Base-by-base conservation (phyloP, 345 rosid genomes). In the Gossypium mustelinum region DNA sequence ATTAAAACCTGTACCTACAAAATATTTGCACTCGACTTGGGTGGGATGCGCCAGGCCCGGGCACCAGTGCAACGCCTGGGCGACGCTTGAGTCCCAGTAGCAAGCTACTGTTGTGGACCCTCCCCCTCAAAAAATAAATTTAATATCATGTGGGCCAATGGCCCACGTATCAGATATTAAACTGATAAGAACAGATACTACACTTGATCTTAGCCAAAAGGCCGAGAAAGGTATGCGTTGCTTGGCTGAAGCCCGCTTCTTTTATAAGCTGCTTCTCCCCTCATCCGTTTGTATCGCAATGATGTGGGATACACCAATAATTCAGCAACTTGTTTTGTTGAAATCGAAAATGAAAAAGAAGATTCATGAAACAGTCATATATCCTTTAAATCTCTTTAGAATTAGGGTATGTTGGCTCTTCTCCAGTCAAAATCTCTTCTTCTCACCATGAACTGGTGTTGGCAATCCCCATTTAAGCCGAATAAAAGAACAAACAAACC, bases 171-270 rank as follows among this genome's bases (percentile, higher is more conserved):
- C 87, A 84, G 77, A 84, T 80, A 78, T 84, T 84, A 84, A 82
- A 82, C 82, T 80, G 83, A 82, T 82, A 82, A 82, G 74, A 84
- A 84, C 81, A 84, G 82, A 84, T 76, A 76, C 84, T 84, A 80
- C 87, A 78, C 82, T 82, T 82, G 85, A 82, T 78, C 76, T 80
- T 79, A 85, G 81, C 81, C 84, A 78, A 82, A 85, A 82, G 87
- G 84, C 83, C 85, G 82, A 82, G 85, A 82, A 79, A 84, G 83
- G 82, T 73, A 84, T 82, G 77, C 1, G 8, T 1, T 56, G 4
- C 0, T 0, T 0, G 0, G 22, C 0, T 1, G 0, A 54, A 8
- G 11, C 57, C 9, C 20, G 22, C 20, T 17, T 17, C 0, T 17
- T 54, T 54, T 54, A 54, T 54, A 54, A 3, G 58, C 22, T 7